Conservation (phyloP, 345 rosid species). For the Lepidium didymum region DNA sequence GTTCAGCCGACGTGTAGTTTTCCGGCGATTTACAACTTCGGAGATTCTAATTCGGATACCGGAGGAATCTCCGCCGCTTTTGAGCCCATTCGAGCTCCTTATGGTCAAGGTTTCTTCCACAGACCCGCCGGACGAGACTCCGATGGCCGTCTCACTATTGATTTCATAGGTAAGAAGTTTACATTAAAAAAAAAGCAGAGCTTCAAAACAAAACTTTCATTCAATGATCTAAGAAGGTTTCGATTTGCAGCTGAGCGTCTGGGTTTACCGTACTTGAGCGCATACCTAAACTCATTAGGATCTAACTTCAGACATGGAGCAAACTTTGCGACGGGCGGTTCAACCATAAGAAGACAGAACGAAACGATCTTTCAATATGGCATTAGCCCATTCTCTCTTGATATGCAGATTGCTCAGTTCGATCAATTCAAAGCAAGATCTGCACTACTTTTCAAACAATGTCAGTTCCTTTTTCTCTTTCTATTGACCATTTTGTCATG, state of each 20-base stretch:
- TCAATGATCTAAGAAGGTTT: background rate
- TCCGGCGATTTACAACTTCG: constrained; percentile 81
- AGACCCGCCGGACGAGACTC: constrained; percentile 59
- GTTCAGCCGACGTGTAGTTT: constrained; percentile 39
- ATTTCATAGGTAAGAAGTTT: constrained; percentile 59
- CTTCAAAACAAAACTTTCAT: background rate
- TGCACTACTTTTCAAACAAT: constrained; percentile 41
- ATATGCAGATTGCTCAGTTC: constrained; percentile 82
- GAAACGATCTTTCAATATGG: constrained; percentile 84
- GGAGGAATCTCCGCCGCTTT: constrained; percentile 83
- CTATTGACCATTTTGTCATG: background rate
- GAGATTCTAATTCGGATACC: constrained; percentile 83
- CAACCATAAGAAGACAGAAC: constrained; percentile 76
- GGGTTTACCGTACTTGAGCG: constrained; percentile 68
- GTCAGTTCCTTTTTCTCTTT: constrained; percentile 15
- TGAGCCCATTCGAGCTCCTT: constrained; percentile 47
- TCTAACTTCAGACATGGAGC: constrained; percentile 81
- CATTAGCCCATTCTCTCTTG: constrained; percentile 82
- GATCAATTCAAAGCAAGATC: constrained; percentile 64
- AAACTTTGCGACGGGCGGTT: constrained; percentile 90
- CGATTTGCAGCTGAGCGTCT: constrained; percentile 62
- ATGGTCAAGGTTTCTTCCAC: constrained; percentile 58
- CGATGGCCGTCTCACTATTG: constrained; percentile 77
- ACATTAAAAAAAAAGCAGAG: background rate
- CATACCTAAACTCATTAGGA: constrained; percentile 82